These are phyloP conservation scores for Pseudocercospora eumusae DNA, from an alignment of 2,329 filamentous ascomycete genomes.

Conservation along the genomic window DNA sequence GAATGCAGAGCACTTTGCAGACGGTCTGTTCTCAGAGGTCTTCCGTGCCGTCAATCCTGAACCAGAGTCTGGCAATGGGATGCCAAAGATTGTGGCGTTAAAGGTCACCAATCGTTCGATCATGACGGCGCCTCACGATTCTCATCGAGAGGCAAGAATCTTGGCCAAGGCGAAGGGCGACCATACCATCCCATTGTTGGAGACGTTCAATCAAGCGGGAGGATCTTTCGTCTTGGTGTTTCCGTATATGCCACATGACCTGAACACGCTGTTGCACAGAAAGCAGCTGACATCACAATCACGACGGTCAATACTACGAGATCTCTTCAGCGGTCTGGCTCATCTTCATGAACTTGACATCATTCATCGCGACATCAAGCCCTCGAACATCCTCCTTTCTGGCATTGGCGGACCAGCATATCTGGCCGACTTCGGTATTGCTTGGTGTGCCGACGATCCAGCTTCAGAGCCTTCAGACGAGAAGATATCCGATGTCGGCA, in stretches of 20 bases:
- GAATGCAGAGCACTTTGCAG: slow-evolving; percentile 58
- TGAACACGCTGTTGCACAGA: slow-evolving; percentile 64
- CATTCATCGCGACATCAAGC: slow-evolving; percentile 92
- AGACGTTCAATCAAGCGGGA: slow-evolving; percentile 69
- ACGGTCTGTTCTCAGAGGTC: slow-evolving; percentile 79
- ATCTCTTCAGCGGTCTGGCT: slow-evolving; percentile 69
- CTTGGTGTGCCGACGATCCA: slow-evolving; percentile 67
- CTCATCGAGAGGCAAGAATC: slow-evolving; percentile 75
- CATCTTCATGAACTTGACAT: slow-evolving; percentile 74
- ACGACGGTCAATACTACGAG: slow-evolving; percentile 58
- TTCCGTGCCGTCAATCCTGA: slow-evolving; percentile 63
- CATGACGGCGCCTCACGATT: slow-evolving; percentile 79
- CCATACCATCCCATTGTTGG: slow-evolving; percentile 67
- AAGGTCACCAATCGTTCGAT: slow-evolving; percentile 80
- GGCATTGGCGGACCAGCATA: slow-evolving; percentile 66
- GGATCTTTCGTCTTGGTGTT: slow-evolving; percentile 78
- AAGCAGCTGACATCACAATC: slow-evolving; percentile 32
- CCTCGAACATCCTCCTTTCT: slow-evolving; percentile 67
- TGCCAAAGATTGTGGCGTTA: slow-evolving; percentile 61
- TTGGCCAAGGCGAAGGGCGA: slow-evolving; percentile 59
- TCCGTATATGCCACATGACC: slow-evolving; percentile 75
- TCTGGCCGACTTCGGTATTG: slow-evolving; percentile 88
- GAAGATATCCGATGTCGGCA: slow-evolving; percentile 93
- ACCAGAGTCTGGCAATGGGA: slow-evolving; percentile 2
- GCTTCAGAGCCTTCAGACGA: slow-evolving; percentile 62